A percentile compares a stretch with the other conserved stretches of the same genome.
phyloP scores from a whole-genome alignment of 2,329 filamentous ascomycete species.

The Alternaria triticina region DNA sequence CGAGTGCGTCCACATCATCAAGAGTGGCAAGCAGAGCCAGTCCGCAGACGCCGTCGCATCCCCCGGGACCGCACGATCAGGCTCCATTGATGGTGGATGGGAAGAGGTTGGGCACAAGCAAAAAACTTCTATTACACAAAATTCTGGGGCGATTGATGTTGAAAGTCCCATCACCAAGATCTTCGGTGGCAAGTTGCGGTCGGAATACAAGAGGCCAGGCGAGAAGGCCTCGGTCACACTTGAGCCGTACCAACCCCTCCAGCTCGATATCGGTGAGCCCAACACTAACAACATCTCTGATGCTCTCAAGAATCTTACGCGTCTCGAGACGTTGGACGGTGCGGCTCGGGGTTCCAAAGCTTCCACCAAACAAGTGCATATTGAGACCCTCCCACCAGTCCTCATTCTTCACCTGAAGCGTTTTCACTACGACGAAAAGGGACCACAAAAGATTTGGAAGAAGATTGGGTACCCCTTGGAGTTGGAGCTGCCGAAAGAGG shows the following conservation, averaged over 20 bases:
- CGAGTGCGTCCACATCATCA: conserved; percentile 82
- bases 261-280: conserved; percentile 89
- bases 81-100: conserved; percentile 73
- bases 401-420: conserved; percentile 95
- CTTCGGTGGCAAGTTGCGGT: conserved; percentile 89
- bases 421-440: conserved; percentile 91
- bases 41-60: conserved; percentile 45
- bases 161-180: conserved; percentile 91
- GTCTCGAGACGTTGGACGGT: conserved; percentile 82
- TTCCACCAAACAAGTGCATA: conserved; percentile 93
- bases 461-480: conserved; percentile 95
- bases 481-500: conserved; percentile 89
- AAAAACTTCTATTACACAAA: conserved; percentile 82
- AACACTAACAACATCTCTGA: conserved; percentile 91
- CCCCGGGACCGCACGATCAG: conserved; percentile 53
- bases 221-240: conserved; percentile 89
- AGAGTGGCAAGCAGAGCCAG: conserved; percentile 51
- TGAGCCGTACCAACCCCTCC: conserved; percentile 91
- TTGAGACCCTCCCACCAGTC: conserved; percentile 88
- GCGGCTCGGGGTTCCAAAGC: conserved; percentile 77
- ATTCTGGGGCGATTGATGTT: conserved; percentile 74
- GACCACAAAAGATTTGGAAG: conserved; percentile 98
- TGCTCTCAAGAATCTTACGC: conserved; percentile 83
- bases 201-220: conserved; percentile 85
- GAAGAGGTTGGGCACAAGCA: conserved; percentile 93